These are phyloP conservation scores for Tremellales sp. DNA, from an alignment of 1,284 basidiomycete species.

Conservation along the genomic window DNA sequence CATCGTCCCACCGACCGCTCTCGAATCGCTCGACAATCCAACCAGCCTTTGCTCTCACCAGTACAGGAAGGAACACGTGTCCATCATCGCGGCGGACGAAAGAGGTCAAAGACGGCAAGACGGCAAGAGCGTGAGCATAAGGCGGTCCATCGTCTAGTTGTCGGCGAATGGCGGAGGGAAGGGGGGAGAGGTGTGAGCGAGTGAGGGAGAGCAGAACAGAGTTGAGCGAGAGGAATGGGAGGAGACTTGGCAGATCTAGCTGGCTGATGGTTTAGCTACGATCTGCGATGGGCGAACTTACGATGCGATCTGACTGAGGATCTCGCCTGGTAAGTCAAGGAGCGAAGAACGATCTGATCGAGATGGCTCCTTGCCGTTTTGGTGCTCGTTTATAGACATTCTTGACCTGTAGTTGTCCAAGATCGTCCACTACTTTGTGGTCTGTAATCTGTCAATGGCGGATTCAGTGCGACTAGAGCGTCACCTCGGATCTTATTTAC, in stretches of 20 bases:
- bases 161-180: conserved; percentile 24
- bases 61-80: conserved; percentile 29
- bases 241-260: conserved; percentile 28
- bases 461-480: too few relatives aligned
- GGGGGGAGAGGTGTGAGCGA: conserved; percentile 32
- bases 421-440: not conserved
- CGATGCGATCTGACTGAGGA: conserved; percentile 38
- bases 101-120: conserved; percentile 31
- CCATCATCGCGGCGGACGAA: conserved; percentile 24
- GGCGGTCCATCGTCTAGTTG: conserved; percentile 24
- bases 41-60: conserved; percentile 33
- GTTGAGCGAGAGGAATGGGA: conserved; percentile 34
- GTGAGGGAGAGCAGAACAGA: conserved; percentile 28
- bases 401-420: not conserved
- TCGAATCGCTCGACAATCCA: conserved; percentile 44
- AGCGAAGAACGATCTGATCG: conserved; percentile 9
- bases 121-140: conserved; percentile 32
- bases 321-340: conserved; percentile 36
- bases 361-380: not conserved
- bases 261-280: conserved; percentile 16
- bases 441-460: too few relatives aligned
- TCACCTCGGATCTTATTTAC: too few relatives aligned
- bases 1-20: conserved; percentile 29
- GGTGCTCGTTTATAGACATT: too few relatives aligned
- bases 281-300: conserved; percentile 8